Conservation (phyloP, 345 rosid species). For the Citrus glauca region DNA sequence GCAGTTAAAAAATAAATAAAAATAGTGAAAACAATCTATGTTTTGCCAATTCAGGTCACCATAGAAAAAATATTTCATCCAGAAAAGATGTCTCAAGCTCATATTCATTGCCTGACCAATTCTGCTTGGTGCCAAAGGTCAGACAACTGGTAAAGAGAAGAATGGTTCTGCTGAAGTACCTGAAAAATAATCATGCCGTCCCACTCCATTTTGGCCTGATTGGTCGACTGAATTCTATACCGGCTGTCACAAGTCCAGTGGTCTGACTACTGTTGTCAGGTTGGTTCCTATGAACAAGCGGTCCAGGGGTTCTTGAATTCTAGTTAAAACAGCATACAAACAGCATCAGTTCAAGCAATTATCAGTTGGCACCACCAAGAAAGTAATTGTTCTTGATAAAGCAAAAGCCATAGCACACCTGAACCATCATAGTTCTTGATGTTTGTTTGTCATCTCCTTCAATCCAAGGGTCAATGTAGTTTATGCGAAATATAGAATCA, state of each 20-base stretch:
- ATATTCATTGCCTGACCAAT: neutral
- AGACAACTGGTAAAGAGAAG: neutral
- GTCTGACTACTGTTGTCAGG: slow-evolving; percentile 61
- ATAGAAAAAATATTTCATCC: neutral
- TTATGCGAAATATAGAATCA: slow-evolving; percentile 83
- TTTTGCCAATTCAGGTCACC: neutral
- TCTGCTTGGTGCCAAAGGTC: neutral
- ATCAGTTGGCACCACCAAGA: neutral
- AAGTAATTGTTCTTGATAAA: neutral
- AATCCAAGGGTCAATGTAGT: slow-evolving; percentile 98
- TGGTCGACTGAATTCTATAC: slow-evolving; percentile 85
- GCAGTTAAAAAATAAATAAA: neutral
- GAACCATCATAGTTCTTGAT: slow-evolving; percentile 85
- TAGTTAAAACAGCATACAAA: slow-evolving; percentile 28
- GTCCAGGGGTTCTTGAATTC: slow-evolving; percentile 95
- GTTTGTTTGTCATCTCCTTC: slow-evolving; percentile 91
- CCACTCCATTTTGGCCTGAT: slow-evolving; percentile 97
- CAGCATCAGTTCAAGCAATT: slow-evolving; percentile 19
- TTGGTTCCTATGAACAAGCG: slow-evolving; percentile 84
- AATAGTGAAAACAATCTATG: neutral
- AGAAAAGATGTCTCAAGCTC: neutral
- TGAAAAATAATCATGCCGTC: slow-evolving; percentile 81
- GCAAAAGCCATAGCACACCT: slow-evolving; percentile 37
- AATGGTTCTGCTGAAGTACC: slow-evolving; percentile 33
- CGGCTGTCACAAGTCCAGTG: slow-evolving; percentile 72